A percentile compares a stretch with the other conserved stretches of the same genome.
phyloP scores from a whole-genome alignment of 805 yeast species.

The Candida michaelii region DNA sequence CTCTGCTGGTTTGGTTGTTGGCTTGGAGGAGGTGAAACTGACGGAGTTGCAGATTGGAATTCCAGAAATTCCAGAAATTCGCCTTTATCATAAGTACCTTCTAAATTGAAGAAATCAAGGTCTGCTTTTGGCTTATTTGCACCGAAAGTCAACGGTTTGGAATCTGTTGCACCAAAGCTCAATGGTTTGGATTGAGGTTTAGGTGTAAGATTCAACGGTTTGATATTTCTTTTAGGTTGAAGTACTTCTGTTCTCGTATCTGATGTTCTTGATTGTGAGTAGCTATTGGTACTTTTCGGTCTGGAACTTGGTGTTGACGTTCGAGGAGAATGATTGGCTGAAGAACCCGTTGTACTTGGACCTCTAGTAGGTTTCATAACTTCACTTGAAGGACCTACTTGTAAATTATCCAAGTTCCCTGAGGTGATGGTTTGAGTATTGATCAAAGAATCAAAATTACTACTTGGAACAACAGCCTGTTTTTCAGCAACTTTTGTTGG shows the following conservation, averaged over 20 bases:
- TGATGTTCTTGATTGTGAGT: neutral
- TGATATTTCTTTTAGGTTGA: slow-evolving; percentile 11
- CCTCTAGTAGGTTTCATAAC: slow-evolving; percentile 22
- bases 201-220: slow-evolving; percentile 11
- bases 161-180: slow-evolving; percentile 24
- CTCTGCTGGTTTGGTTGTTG: neutral
- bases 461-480: neutral
- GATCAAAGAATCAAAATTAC: slow-evolving; percentile 31
- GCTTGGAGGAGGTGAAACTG: neutral
- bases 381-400: slow-evolving; percentile 14
- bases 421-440: slow-evolving; percentile 17
- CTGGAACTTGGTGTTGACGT: too few relatives aligned
- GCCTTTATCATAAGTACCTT: slow-evolving; percentile 19
- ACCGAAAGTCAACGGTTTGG: slow-evolving; percentile 21
- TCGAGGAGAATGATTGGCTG: too few relatives aligned
- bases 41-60: slow-evolving; percentile 16
- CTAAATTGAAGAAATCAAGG: slow-evolving; percentile 23
- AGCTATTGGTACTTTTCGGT: neutral
- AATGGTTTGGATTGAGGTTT: slow-evolving; percentile 9
- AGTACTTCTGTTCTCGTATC: too few relatives aligned
- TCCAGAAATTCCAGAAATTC: slow-evolving; percentile 15
- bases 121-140: slow-evolving; percentile 18
- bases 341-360: neutral
- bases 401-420: slow-evolving; percentile 11
- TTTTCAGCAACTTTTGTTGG: slow-evolving; percentile 13